Evolutionary conservation across 73 alveolate genomes (phyloP), one percentile per base, ranked within the genome.

Genomic region (Paramecium caudatum): DNA sequence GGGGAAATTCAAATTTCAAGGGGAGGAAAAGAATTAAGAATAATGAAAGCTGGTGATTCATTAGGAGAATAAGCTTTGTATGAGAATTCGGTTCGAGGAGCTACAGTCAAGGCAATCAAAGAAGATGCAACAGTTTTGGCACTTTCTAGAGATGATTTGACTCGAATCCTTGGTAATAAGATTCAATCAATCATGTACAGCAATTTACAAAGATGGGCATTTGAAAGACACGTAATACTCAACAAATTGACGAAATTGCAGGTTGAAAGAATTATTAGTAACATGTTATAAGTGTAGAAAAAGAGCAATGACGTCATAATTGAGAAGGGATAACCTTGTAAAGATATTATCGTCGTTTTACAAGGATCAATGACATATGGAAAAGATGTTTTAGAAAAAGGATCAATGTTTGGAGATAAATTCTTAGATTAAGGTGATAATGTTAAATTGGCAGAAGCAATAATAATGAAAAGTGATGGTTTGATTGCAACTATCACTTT

Each of bases 11-110:
- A 80, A 34, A 91, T 87, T 1, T 48, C 61, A 32, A 86, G 70
- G 48, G 95, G 91, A 16, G 86, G 70, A 16, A 62, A 65, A 16
- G 90, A 70, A 62, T 1, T 91, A 39, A 90, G 95, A 70, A 49
- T 46, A 41, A 90, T 91, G 50, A 70, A 61, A 30, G 83, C 82
- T 5, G 90, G 92, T 17, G 95, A 91, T 78, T 91, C 91, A 3
- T 91, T 91, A 27, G 96, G 95, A 16, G 97, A 93, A 87, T 82
- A 93, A 74, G 86, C 93, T 12, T 49, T 92, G 34, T 47, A 49
- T 25, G 68, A 91, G 13, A 92, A 90, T 70, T 90, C 86, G 12
- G 39, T 36, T 15, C 82, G 97, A 92, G 87, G 93, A 1, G 97
- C 97, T 4, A 92, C 97, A 2, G 95, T 90, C 4, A 92, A 25